phyloP scores from a whole-genome alignment of 176 grass and related monocot genomes.

The Puya raimondii region DNA sequence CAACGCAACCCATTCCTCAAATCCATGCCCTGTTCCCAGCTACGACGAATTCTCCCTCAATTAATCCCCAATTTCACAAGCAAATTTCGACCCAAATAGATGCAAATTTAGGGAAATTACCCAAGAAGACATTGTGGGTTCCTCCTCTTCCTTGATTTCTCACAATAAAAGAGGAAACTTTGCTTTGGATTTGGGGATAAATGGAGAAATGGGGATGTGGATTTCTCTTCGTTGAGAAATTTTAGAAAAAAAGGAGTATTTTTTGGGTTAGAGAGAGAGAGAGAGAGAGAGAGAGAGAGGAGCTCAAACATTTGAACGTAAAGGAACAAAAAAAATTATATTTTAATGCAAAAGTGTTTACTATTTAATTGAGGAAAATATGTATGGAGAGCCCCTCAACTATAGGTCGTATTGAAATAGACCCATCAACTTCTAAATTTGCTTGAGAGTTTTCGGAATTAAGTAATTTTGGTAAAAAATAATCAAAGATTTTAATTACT shows the following conservation, averaged over 20 bases:
- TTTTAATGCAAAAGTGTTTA: too few relatives aligned
- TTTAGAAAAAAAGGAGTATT: neutral
- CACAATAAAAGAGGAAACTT: neutral
- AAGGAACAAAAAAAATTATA: too few relatives aligned
- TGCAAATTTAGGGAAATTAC: neutral
- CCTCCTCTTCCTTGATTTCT: neutral
- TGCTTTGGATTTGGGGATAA: neutral
- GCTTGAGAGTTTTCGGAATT: too few relatives aligned
- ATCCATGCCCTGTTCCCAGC: slow-evolving; percentile 17
- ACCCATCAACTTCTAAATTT: too few relatives aligned
- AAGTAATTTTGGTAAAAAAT: too few relatives aligned
- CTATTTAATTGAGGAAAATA: too few relatives aligned
- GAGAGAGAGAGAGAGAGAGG: neutral
- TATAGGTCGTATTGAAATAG: too few relatives aligned
- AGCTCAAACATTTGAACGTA: neutral
- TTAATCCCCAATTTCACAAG: neutral
- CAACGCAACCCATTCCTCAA: slow-evolving; percentile 56
- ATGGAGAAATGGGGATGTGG: neutral
- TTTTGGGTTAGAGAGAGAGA: neutral
- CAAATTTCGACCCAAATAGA: neutral
- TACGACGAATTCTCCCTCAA: neutral
- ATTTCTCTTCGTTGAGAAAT: neutral
- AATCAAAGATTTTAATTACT: too few relatives aligned
- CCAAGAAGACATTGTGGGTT: neutral
- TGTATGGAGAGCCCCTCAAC: too few relatives aligned